These are phyloP conservation scores for Auricularia auricula-judae DNA, from an alignment of 768 basidiomycete genomes.

Conservation along the genomic window DNA sequence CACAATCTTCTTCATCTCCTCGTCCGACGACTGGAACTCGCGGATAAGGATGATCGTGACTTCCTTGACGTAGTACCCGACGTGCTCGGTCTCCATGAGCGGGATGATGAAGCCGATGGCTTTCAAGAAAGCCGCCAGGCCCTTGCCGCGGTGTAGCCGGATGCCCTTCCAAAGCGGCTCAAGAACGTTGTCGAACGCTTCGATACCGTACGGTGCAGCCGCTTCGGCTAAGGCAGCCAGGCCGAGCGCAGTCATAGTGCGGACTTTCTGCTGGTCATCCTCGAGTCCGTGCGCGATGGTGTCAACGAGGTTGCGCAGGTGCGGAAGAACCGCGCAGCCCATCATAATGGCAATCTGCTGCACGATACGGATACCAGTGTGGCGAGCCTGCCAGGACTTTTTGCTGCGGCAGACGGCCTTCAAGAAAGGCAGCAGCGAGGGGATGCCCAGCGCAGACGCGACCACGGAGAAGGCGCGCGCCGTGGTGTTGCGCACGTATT, in stretches of 20 bases:
- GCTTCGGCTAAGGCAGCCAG: slow-evolving; percentile 94
- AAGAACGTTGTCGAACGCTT: slow-evolving; percentile 95
- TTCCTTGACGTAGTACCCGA: slow-evolving; percentile 98
- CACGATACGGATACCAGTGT: slow-evolving; percentile 98
- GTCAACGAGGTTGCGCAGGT: slow-evolving; percentile 91
- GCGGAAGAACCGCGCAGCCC: slow-evolving; percentile 96
- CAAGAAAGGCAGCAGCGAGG: slow-evolving; percentile 92
- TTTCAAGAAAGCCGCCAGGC: slow-evolving; percentile 89
- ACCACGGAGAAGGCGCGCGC: slow-evolving; percentile 98
- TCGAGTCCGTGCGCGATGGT: slow-evolving; percentile 88
- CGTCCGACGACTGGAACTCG: slow-evolving; percentile 98
- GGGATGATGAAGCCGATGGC: slow-evolving; percentile 99
- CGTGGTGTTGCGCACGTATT: slow-evolving; percentile 98
- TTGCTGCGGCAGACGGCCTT: slow-evolving; percentile 98
- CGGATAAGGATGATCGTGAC: slow-evolving; percentile 94
- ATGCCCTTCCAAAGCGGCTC: slow-evolving; percentile 93
- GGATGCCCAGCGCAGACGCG: slow-evolving; percentile 96
- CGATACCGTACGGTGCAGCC: slow-evolving; percentile 96
- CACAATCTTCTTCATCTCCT: slow-evolving; percentile 99
- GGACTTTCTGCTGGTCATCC: slow-evolving; percentile 93
- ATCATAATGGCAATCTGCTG: slow-evolving; percentile 99
- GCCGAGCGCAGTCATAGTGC: slow-evolving; percentile 89
- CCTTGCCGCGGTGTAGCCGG: slow-evolving; percentile 89
- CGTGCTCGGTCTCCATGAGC: slow-evolving; percentile 99
- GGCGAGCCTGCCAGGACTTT: slow-evolving; percentile 99